Evolutionary conservation across 2,329 filamentous ascomycete species (phyloP), one percentile per base, ranked within the genome.

Genomic region (Curvularia lunata): DNA sequence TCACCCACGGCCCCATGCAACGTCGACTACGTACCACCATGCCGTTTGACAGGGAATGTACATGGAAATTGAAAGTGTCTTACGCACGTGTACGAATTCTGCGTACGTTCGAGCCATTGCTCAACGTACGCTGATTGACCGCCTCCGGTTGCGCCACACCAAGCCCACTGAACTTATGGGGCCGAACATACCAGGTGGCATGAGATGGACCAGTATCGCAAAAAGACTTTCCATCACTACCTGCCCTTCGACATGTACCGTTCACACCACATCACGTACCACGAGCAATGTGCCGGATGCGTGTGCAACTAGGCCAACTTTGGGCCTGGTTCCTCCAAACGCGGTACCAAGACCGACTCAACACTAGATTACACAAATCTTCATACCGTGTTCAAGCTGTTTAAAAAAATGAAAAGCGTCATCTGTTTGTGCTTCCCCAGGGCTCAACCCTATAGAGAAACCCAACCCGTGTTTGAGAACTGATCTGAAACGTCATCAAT

Each of bases 1-100:
- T 43, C 41, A 9, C 12, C 8, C 21, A 43, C 21, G 13, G 23
- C n/a, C 58, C 47, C 18, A 48, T 28, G 47, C 53, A 43, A 32
- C 54, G 49, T 37, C 48, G 37, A 48, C 42, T 52, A 52, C 54
- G 54, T 48, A 52, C 49, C 25, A 42, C 43, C 16, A 32, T 27
- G 8, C 27, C 16, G 40, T 19, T 48, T 28, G n/a, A 25, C 34
- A 41, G 41, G 34, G 27, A 37, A 23, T 43, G 28, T 45, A 43
- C 21, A 21, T 1, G 40, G 30, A 38, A 28, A 4, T 16, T 48
- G 13, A 9, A 13, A 23, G 21, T 23, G 46, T 23, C 28, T 38
- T 48, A 27, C 21, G 41, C 23, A 37, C 3, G 32, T 30, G 21
- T 38, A 34, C 23, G 32, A 13, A 38, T 21, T 25, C 43, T 37